Percentiles rank a stretch among this genome's conserved stretches.
These are phyloP conservation scores for Ophiostoma australiae DNA, from an alignment of 2,329 filamentous ascomycete genomes.

Conservation along the genomic window DNA sequence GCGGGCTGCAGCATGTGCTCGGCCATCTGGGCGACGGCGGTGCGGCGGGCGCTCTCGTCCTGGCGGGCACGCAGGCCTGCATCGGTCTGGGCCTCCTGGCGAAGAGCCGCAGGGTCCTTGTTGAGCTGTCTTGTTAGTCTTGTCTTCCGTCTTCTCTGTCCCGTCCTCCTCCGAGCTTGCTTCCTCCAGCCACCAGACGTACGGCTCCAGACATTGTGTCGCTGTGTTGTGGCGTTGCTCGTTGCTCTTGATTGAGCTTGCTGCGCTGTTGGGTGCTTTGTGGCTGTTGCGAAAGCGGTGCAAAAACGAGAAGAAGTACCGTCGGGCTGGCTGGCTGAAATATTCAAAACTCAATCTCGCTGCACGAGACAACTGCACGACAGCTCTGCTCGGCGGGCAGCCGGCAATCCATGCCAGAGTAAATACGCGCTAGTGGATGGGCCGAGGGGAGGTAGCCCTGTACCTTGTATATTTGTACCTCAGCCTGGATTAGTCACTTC, in stretches of 20 bases:
- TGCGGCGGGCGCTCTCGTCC: slow-evolving; percentile 23
- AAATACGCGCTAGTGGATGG: slow-evolving; percentile 12
- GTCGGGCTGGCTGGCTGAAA: background rate
- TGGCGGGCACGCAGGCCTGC: slow-evolving; percentile 19
- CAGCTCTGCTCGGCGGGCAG: slow-evolving; percentile 12
- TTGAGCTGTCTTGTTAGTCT: slow-evolving; percentile 20
- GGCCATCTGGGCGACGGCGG: slow-evolving; percentile 42
- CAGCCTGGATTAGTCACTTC: background rate
- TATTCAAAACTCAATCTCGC: slow-evolving; percentile 8
- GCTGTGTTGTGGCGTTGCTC: background rate
- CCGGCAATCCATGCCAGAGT: background rate
- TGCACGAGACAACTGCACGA: slow-evolving; percentile 8
- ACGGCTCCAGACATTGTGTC: slow-evolving; percentile 12
- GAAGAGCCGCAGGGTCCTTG: slow-evolving; percentile 23
- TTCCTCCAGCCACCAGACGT: background rate
- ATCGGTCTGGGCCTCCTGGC: slow-evolving; percentile 23
- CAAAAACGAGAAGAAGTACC: background rate
- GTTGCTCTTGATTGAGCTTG: slow-evolving; percentile 3
- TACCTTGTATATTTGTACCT: background rate
- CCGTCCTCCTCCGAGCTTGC: slow-evolving; percentile 8
- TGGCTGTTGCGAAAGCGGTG: background rate
- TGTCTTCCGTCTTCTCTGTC: background rate
- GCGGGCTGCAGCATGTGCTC: slow-evolving; percentile 83
- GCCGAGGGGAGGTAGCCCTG: background rate
- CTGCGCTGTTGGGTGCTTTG: background rate